These are phyloP conservation scores for Cynanchum wilfordii DNA, from an alignment of 257 asterid species.

Conservation along the genomic window DNA sequence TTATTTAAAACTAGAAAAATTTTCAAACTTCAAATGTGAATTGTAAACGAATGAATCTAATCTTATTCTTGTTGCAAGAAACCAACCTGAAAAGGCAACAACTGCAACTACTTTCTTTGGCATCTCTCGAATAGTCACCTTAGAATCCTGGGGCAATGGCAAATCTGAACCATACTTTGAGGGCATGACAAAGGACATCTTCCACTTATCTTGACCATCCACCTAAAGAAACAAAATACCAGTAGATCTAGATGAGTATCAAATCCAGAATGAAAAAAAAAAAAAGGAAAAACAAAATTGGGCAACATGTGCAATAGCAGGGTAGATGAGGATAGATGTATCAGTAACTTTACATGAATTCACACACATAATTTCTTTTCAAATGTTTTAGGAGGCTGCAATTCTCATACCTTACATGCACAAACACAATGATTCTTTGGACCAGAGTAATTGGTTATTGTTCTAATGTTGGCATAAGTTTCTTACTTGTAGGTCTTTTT, in stretches of 20 bases:
- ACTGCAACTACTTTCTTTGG: conserved; percentile 60
- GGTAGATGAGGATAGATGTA: background rate
- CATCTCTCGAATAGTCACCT: conserved; percentile 59
- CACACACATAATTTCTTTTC: background rate
- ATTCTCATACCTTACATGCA: background rate
- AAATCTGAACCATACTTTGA: conserved; percentile 72
- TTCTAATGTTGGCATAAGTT: background rate
- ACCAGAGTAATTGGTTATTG: background rate
- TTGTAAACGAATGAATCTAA: background rate
- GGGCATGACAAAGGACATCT: conserved; percentile 83
- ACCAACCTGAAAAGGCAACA: conserved; percentile 74
- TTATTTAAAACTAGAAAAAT: background rate
- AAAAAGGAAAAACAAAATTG: background rate
- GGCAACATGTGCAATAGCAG: background rate
- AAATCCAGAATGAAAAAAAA: background rate
- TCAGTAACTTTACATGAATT: background rate
- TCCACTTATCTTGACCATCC: conserved; percentile 58
- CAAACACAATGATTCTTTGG: background rate
- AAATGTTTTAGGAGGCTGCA: background rate
- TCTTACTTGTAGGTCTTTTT: background rate
- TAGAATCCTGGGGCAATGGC: conserved; percentile 74
- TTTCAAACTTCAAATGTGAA: background rate
- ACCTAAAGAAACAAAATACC: conserved; percentile 27
- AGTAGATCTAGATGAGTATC: background rate
- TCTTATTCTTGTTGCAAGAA: background rate